Evolutionary conservation across 192 early-diverging fungal species (phyloP).

Genomic region (Chytriomyces hyalinus): DNA sequence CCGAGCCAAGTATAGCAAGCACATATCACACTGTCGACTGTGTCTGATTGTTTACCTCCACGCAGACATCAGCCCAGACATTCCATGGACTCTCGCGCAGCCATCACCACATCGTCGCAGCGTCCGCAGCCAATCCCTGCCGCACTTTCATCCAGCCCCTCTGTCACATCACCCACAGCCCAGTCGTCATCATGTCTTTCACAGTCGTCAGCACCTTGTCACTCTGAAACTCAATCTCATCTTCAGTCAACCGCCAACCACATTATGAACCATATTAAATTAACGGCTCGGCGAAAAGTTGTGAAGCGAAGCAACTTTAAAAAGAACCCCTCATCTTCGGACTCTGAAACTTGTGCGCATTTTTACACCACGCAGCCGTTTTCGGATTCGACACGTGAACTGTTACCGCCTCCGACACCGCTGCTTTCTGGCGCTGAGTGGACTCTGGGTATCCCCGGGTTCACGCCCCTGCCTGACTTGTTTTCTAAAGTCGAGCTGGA

Average conservation of each 20-base stretch:
- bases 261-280: too few species aligned
- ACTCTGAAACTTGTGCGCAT: neutral
- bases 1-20: neutral
- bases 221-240: too few species aligned
- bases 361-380: neutral
- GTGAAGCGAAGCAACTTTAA: neutral
- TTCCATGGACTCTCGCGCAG: neutral
- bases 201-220: too few species aligned
- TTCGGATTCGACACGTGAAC: neutral
- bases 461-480: neutral
- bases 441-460: neutral
- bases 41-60: neutral
- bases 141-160: neutral
- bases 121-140: neutral
- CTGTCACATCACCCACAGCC: neutral
- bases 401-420: neutral
- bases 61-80: neutral
- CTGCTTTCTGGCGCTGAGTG: neutral
- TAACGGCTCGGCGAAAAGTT: too few species aligned
- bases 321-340: constrained; percentile 1
- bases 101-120: neutral
- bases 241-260: too few species aligned
- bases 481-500: neutral
- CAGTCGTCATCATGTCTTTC: too few species aligned
- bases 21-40: neutral